phyloP scores from a whole-genome alignment of 495 filamentous ascomycete genomes.

The Clohesyomyces aquaticus region DNA sequence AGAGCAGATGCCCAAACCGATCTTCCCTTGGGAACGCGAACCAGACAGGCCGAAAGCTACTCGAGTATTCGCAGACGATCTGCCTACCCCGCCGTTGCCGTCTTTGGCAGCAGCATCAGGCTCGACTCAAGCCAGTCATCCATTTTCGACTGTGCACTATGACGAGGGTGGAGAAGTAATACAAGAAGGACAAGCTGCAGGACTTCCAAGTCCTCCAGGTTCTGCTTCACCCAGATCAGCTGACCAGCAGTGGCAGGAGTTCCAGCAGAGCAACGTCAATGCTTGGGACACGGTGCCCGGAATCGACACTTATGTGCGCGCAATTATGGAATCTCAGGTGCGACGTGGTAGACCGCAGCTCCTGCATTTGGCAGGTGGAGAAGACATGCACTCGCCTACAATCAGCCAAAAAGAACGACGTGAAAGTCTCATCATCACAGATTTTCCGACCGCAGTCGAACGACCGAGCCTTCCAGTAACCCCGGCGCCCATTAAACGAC shows the following conservation, averaged over 20 bases:
- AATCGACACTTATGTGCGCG: conserved; percentile 78
- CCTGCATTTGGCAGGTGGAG: conserved; percentile 37
- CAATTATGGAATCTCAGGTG: conserved; percentile 66
- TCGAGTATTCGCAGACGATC: conserved; percentile 71
- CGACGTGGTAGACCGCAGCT: conserved; percentile 59
- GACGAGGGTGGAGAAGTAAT: conserved; percentile 7
- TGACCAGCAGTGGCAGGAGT: conserved; percentile 63
- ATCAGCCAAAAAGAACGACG: conserved; percentile 44
- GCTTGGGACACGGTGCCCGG: conserved; percentile 87
- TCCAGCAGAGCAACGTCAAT: conserved; percentile 63
- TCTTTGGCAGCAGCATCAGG: conserved; percentile 25
- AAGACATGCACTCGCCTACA: conserved; percentile 33
- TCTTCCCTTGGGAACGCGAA: conserved; percentile 84
- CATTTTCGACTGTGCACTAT: conserved; percentile 31
- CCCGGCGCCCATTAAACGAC: conserved; percentile 71
- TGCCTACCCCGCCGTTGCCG: conserved; percentile 40
- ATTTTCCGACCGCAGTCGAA: conserved; percentile 83
- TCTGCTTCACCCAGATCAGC: conserved; percentile 21
- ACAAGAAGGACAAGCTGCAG: conserved; percentile 14
- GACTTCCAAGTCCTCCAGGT: conserved; percentile 12
- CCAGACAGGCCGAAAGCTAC: conserved; percentile 62
- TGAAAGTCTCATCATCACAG: conserved; percentile 69
- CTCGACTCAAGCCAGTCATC: conserved; percentile 19
- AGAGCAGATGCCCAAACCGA: conserved; percentile 60
- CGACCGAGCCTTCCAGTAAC: conserved; percentile 90